Base-by-base conservation (phyloP, 2,329 filamentous ascomycete genomes). In the Fulvia fulva region DNA sequence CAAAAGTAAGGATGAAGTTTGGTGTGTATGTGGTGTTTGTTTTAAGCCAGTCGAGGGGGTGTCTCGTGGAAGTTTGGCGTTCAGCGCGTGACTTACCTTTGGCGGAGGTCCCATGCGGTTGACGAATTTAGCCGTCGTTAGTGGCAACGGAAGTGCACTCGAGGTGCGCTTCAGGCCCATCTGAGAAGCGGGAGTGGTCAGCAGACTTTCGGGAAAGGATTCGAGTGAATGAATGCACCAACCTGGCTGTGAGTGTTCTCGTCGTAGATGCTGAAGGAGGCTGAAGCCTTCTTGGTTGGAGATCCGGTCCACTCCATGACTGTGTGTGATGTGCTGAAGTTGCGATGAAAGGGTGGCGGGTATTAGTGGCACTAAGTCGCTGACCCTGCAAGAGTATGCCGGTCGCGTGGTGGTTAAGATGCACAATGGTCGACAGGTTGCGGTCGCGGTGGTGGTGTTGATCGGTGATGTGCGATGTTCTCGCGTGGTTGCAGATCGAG, bases 81-180 rank as follows among this genome's bases (percentile, higher is more conserved):
- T 50, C n/a, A 50, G 26, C 56, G 49, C 56, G 49, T 25, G 32
- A 57, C 58, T 53, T 55, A 61, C 65, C 57, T 63, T 60, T 47
- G 60, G 62, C 50, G 60, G 55, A 32, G 60, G 58, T 30, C 51
- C 61, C 37, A 55, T 51, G 51, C 63, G 58, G 60, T 75, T 76
- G 62, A 67, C 68, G 56, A 72, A 68, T 61, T 70, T 66, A 55
- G 74, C 75, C 47, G 72, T 69, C 59, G 68, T 73, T 34, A 76
- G 70, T 55, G 74, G 73, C 47, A 70, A 56, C 44, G 67, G 62
- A 21, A 64, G 51, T 37, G 62, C 55, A 52, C 62, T 63, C 51
- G 56, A 43, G 45, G 61, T 61, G 64, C 64, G 66, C 62, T 63
- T 66, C 56, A 68, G 49, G 47, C 55, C 59, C 25, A 57, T 58